phyloP scores from a whole-genome alignment of 78 protist species.

The Chrysochromulina parva region DNA sequence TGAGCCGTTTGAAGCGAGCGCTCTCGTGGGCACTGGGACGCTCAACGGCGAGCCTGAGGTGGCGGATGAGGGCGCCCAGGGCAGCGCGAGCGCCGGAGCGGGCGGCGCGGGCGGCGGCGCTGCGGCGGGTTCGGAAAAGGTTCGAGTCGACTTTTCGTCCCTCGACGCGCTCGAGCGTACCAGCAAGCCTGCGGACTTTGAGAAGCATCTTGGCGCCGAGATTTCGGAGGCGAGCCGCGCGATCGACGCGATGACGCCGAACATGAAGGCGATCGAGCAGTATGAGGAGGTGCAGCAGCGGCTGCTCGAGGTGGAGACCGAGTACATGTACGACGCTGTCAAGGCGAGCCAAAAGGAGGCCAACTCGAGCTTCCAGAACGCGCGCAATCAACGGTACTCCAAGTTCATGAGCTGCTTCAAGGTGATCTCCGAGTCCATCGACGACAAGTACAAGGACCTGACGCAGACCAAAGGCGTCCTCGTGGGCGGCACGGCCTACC shows the following conservation, averaged over 20 bases:
- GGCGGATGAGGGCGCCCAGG: background rate
- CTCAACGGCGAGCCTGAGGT: background rate
- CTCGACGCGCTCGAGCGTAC: background rate
- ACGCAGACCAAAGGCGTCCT: constrained; percentile 42
- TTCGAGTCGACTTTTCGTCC: background rate
- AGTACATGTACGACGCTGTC: background rate
- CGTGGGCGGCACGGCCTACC: constrained; percentile 26
- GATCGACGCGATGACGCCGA: constrained; percentile 61
- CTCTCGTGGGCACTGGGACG: background rate
- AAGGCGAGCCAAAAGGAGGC: constrained; percentile 24
- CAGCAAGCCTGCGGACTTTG: background rate
- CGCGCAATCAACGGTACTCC: too few species aligned
- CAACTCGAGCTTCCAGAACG: too few species aligned
- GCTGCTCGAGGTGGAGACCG: background rate
- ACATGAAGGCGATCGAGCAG: constrained; percentile 65
- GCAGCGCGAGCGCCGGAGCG: background rate
- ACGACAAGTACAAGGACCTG: constrained; percentile 75
- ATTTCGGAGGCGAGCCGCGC: too few species aligned
- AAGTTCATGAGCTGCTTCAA: constrained; percentile 65
- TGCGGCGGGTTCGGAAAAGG: background rate
- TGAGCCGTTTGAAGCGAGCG: too few species aligned
- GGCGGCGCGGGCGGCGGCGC: background rate
- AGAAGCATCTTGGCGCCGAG: background rate
- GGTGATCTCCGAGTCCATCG: constrained; percentile 53
- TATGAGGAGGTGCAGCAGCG: constrained; percentile 34